A percentile compares a stretch with the other conserved stretches of the same genome.
Conservation (phyloP, 2,329 filamentous ascomycete species). For the Alternaria burnsii region DNA sequence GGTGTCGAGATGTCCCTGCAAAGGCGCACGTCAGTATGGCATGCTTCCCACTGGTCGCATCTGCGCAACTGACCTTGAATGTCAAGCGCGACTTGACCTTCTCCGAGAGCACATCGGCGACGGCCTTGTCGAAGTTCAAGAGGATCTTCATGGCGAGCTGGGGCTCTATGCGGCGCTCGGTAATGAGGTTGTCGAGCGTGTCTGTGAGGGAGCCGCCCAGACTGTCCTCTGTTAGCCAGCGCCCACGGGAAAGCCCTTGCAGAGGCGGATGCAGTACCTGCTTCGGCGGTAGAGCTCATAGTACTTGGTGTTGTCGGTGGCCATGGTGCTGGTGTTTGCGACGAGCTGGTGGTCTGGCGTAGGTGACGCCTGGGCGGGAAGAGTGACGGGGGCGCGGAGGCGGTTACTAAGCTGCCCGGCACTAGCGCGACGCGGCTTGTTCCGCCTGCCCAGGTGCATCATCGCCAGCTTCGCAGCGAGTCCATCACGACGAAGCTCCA, state of each 20-base stretch:
- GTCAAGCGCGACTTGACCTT: conserved; percentile 90
- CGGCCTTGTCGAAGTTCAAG: conserved; percentile 90
- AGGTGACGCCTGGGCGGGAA: conserved; percentile 10
- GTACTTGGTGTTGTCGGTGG: conserved; percentile 62
- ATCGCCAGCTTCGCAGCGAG: conserved; percentile 37
- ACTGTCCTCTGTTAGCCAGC: conserved; percentile 61
- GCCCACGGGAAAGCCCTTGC: conserved; percentile 14
- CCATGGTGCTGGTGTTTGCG: conserved; percentile 36
- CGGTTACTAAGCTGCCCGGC: conserved; percentile 21
- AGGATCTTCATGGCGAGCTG: conserved; percentile 99
- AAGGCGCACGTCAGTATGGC: conserved; percentile 23
- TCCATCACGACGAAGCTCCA: conserved; percentile 39
- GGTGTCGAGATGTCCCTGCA: conserved; percentile 91
- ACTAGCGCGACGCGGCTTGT: conserved; percentile 32
- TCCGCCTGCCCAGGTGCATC: conserved; percentile 31
- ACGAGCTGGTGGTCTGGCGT: conserved; percentile 22
- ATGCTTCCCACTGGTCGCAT: conserved; percentile 4
- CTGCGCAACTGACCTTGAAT: conserved; percentile 80
- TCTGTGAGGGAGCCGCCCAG: conserved; percentile 94
- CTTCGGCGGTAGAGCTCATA: conserved; percentile 98
- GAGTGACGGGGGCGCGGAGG: conserved; percentile 1
- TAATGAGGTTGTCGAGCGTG: conserved; percentile 96
- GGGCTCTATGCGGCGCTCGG: conserved; percentile 92
- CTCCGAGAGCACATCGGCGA: conserved; percentile 89
- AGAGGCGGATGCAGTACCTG: conserved; percentile 70